Evolutionary conservation across 345 rosid species (phyloP).

Genomic region (Eucalyptus viminalis): DNA sequence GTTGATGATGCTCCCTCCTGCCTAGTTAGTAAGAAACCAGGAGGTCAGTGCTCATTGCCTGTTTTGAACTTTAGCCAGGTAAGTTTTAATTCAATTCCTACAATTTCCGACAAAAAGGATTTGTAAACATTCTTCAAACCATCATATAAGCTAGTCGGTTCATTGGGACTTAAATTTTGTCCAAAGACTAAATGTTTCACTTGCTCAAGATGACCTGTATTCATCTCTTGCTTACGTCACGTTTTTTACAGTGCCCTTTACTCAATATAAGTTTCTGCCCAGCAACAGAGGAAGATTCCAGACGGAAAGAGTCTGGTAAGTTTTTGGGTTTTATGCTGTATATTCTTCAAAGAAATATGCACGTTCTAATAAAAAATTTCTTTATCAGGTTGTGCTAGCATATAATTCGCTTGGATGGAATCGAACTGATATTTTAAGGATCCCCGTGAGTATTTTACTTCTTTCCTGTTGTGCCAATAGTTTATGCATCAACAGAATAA

Average conservation of each 20-base stretch:
- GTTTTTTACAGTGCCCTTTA: conserved; percentile 53
- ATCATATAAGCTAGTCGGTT: neutral
- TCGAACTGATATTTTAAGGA: conserved; percentile 56
- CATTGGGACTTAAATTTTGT: neutral
- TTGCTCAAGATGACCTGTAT: neutral
- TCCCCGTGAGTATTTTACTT: conserved; percentile 37
- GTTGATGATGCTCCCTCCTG: conserved; percentile 50
- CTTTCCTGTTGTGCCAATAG: neutral
- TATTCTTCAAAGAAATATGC: neutral
- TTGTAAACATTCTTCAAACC: neutral
- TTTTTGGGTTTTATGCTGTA: neutral
- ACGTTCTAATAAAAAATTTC: neutral
- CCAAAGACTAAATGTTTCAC: neutral
- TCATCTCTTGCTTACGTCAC: neutral
- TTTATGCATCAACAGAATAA: neutral
- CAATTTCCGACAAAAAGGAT: neutral
- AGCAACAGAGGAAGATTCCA: conserved; percentile 43
- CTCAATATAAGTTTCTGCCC: conserved; percentile 85
- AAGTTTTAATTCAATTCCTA: neutral
- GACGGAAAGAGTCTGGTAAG: conserved; percentile 60
- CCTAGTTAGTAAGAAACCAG: conserved; percentile 28
- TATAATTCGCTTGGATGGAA: conserved; percentile 84
- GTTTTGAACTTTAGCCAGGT: conserved; percentile 44
- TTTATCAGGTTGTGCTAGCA: conserved; percentile 55
- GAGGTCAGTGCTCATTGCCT: conserved; percentile 20